These are phyloP conservation scores for Tubosaeta brunneosetosa DNA, from an alignment of 768 basidiomycete genomes.

Conservation along the genomic window DNA sequence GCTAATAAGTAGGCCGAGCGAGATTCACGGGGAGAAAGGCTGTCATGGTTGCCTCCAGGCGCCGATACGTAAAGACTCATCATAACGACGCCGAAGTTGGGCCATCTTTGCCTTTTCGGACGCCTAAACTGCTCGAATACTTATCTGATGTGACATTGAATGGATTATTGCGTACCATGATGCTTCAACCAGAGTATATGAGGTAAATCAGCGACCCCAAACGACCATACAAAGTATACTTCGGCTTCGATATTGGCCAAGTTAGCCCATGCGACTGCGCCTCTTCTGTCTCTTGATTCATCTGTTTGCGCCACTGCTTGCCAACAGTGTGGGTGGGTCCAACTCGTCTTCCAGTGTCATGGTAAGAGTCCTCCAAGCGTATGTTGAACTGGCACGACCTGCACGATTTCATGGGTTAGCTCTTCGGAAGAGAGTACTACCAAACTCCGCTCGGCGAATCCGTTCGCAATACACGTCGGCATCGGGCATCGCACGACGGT, in stretches of 20 bases:
- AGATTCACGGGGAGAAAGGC: no score
- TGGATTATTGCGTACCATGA: no score
- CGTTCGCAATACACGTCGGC: constrained; percentile 62
- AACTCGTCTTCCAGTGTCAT: constrained; percentile 65
- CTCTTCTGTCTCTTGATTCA: constrained; percentile 76
- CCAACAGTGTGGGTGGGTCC: constrained; percentile 69
- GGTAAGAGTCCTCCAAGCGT: constrained; percentile 36
- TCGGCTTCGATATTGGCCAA: constrained; percentile 11
- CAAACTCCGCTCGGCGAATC: constrained; percentile 73
- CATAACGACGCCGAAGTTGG: no score
- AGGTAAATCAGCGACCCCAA: no score
- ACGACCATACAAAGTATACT: no score
- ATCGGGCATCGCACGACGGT: constrained; percentile 55
- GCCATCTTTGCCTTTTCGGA: no score
- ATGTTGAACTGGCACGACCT: background rate
- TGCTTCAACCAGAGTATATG: no score
- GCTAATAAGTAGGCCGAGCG: no score
- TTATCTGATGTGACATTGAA: no score
- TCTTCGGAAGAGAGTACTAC: constrained; percentile 84
- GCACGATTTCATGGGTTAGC: constrained; percentile 34
- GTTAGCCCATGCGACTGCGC: constrained; percentile 62
- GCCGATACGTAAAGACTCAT: no score
- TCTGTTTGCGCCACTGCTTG: constrained; percentile 66
- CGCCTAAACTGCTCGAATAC: no score
- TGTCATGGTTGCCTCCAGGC: no score